Base-by-base conservation (phyloP, 805 yeast genomes). In the Hemisphaericaspora nanyangensis region DNA sequence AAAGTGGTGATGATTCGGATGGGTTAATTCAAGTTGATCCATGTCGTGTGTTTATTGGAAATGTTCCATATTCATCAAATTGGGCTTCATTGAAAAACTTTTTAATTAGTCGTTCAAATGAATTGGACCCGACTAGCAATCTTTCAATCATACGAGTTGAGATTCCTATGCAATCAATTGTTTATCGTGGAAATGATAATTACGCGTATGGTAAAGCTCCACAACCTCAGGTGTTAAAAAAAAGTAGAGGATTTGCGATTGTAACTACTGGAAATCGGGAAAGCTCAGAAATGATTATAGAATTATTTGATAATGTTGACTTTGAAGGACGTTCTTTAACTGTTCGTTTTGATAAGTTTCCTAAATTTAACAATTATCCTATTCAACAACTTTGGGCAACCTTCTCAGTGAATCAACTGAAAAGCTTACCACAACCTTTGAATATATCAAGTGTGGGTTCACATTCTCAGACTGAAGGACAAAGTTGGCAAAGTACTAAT, bases 251-350 rank as follows among this genome's bases (percentile, higher is more conserved):
- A 2, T 82, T 78, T 62, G 88, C 87, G 1, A 72, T 82, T 34
- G 85, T 79, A 1, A 66, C 73, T 4, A 79, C 78, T 17, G 65
- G 65, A 1, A 55, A 67, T 28, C 67, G 63, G 24, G 64, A 57
- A 7, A 76, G 75, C 26, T 76, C 84, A 4, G 61, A 61, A 4
- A 61, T 61, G 29, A 67, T 80, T 12, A 79, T 82, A 31, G 58
- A 63, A 18, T 40, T 54, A 29, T 76, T 80, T 48, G 74, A 82
- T 51, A 76, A 76, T 10, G 49, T 54, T 2, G 63, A 54, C n/a
- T 82, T 80, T 49, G 75, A 77, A 51, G 85, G 86, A 0, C 61
- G 89, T 29, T 60, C 65, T 6, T 58, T 82, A 22, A 77, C 82
- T 3, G 87, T 82, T 2, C 56, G 87, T 17, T 78, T 64, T 50